Conservation (phyloP, 2,329 filamentous ascomycete genomes). For the Aspergillus niger region DNA sequence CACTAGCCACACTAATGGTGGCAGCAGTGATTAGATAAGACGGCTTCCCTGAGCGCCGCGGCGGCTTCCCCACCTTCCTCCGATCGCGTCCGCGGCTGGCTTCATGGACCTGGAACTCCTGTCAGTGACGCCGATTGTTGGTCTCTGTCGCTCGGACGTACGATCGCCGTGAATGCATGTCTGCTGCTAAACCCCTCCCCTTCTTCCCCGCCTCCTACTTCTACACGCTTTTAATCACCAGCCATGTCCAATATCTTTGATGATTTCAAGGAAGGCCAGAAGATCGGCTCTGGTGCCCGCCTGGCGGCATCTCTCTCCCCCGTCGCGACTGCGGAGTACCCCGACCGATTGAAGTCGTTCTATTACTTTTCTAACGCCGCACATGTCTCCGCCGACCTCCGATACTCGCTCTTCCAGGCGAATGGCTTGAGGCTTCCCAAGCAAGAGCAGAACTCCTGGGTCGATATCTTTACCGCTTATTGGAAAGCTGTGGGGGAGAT, state of each 20-base stretch:
- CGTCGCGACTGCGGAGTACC: constrained; percentile 62
- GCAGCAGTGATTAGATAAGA: constrained; percentile 16
- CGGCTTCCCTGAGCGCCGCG: constrained; percentile 8
- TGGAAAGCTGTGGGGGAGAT: constrained; percentile 82
- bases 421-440: constrained; percentile 59
- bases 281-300: constrained; percentile 66
- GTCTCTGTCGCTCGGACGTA: background rate
- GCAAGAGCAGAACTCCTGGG: constrained; percentile 77
- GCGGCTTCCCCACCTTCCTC: constrained; percentile 20
- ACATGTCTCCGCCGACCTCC: constrained; percentile 68
- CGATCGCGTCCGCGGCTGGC: constrained; percentile 3
- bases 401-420: constrained; percentile 67
- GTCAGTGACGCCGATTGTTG: background rate
- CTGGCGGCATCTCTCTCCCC: constrained; percentile 77
- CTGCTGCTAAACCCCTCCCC: background rate
- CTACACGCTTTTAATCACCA: background rate
- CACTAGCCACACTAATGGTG: constrained; percentile 16
- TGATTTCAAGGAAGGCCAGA: constrained; percentile 71
- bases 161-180: background rate
- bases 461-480: constrained; percentile 78
- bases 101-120: background rate
- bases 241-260: constrained; percentile 73
- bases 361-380: constrained; percentile 69
- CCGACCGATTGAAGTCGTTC: constrained; percentile 68
- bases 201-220: background rate